Base-by-base conservation (phyloP, 2,329 filamentous ascomycete genomes). In the Piedraia hortae region DNA sequence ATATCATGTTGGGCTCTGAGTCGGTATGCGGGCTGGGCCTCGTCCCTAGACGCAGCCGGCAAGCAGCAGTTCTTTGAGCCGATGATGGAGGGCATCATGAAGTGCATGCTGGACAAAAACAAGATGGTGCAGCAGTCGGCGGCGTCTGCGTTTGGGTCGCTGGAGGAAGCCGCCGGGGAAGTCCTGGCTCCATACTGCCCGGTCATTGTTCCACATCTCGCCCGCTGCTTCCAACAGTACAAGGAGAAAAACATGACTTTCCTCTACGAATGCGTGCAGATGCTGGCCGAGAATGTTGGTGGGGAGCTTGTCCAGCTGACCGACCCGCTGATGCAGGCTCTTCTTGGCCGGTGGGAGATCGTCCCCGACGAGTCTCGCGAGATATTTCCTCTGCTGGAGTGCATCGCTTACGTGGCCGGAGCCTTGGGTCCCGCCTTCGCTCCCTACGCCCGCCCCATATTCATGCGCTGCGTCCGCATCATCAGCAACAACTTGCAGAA, bases 201-300 rank as follows among this genome's bases (percentile, higher is more conserved):
- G 13, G 74, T 80, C 12, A 93, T 97, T 36, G 63, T 93, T 23
- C 69, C 68, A 29, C 85, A 93, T 42, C 93, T 82, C 38, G 78
- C 91, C 23, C 57, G 61, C 28, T 97, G 85, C 46, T 97, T 97
- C 47, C 61, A 56, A 23, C 78, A 73, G 47, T 97, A 93, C 62
- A 93, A 97, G 56, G 82, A 93, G 46, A 70, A 77, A 38, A 97
- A 97, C 51, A 91, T 93, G 65, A 91, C 88, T 51, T 88, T 93
- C 24, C 62, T 97, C 15, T 97, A 97, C 50, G 85, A 97, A 48
- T 93, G 85, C 44, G 75, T 97, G 15, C 85, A 97, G 50, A 97
- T 85, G 1, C 54, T 97, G 26, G 85, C 85, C 3, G 85, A 97
- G 45, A 71, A 77, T 38, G 71, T 93, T 24, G 78, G 77, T 6